A percentile compares a stretch with the other conserved stretches of the same genome.
These are phyloP conservation scores for Barnettozyma hawaiiensis DNA, from an alignment of 1,139 yeast genomes.

Conservation along the genomic window DNA sequence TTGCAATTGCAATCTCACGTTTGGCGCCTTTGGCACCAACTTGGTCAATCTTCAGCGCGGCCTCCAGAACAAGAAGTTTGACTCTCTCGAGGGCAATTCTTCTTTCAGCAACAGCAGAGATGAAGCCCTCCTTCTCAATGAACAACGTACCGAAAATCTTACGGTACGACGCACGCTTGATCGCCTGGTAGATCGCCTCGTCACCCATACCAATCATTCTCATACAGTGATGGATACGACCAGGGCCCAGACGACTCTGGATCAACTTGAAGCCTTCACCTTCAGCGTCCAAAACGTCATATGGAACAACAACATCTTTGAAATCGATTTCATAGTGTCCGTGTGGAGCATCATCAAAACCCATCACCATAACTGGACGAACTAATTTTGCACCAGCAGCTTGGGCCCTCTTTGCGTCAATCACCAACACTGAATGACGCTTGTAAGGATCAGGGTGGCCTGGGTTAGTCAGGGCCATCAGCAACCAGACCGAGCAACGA, in stretches of 20 bases:
- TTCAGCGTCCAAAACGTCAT: constrained; percentile 40
- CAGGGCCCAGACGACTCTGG: constrained; percentile 69
- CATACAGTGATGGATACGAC: constrained; percentile 74
- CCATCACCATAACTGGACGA: constrained; percentile 55
- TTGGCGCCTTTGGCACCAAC: constrained; percentile 52
- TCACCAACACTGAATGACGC: constrained; percentile 57
- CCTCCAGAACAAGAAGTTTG: constrained; percentile 54
- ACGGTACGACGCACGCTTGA: constrained; percentile 51
- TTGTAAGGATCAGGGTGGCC: constrained; percentile 35
- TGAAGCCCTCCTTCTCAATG: constrained; percentile 48
- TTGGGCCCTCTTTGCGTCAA: constrained; percentile 49
- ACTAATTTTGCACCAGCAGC: constrained; percentile 49
- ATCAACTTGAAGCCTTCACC: constrained; percentile 66
- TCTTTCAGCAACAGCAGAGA: constrained; percentile 48
- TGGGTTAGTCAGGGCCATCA: constrained; percentile 58
- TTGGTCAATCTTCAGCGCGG: constrained; percentile 59
- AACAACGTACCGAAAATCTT: constrained; percentile 53
- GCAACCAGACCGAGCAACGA: constrained; percentile 53
- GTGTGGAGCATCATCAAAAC: constrained; percentile 71
- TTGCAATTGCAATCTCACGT: constrained; percentile 62
- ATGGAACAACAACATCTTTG: constrained; percentile 46
- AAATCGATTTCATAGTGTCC: constrained; percentile 65
- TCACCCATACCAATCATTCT: constrained; percentile 63
- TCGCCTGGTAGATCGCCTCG: constrained; percentile 48
- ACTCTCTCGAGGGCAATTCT: constrained; percentile 56